Conservation (phyloP, 139 green algal species). For the Ulvella scutata region DNA sequence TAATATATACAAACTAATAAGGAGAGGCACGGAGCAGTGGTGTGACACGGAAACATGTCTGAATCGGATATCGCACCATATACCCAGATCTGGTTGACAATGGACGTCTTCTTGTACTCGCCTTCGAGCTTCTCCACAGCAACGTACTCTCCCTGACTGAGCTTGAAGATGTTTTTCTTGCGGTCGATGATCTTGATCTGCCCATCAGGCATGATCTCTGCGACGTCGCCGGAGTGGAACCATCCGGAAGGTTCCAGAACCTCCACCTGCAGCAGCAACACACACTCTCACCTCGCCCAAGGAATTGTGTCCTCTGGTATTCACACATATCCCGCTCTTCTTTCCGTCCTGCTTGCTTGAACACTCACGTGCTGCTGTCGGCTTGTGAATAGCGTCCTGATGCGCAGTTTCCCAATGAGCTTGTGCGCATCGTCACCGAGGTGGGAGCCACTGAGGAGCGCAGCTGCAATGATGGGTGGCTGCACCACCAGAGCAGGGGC, state of each 20-base stretch:
- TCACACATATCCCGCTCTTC: too few species aligned
- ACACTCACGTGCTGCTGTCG: too few species aligned
- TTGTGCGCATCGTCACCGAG: too few species aligned
- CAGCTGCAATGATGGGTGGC: too few species aligned
- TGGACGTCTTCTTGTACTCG: slow-evolving; percentile 63
- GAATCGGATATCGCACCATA: slow-evolving; percentile 29
- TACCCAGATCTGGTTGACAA: slow-evolving; percentile 81
- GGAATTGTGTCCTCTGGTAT: slow-evolving; percentile 16
- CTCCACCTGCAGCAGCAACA: slow-evolving; percentile 6
- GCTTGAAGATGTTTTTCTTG: slow-evolving; percentile 99
- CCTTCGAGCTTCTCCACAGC: slow-evolving; percentile 90
- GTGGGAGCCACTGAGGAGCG: too few species aligned
- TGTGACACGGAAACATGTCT: too few species aligned
- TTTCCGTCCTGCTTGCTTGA: too few species aligned
- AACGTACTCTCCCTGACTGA: slow-evolving; percentile 86
- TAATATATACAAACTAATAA: too few species aligned
- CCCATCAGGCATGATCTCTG: slow-evolving; percentile 46
- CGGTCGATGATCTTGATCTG: slow-evolving; percentile 85
- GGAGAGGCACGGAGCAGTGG: too few species aligned
- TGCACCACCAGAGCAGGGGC: too few species aligned
- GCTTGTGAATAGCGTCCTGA: too few species aligned
- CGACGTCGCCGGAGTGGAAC: slow-evolving; percentile 94
- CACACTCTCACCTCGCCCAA: not conserved
- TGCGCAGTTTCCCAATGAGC: too few species aligned
- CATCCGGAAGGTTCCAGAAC: slow-evolving; percentile 63